Percentiles rank a stretch among this genome's conserved stretches.
phyloP scores from a whole-genome alignment of 495 filamentous ascomycete species.

The Podospora didyma region DNA sequence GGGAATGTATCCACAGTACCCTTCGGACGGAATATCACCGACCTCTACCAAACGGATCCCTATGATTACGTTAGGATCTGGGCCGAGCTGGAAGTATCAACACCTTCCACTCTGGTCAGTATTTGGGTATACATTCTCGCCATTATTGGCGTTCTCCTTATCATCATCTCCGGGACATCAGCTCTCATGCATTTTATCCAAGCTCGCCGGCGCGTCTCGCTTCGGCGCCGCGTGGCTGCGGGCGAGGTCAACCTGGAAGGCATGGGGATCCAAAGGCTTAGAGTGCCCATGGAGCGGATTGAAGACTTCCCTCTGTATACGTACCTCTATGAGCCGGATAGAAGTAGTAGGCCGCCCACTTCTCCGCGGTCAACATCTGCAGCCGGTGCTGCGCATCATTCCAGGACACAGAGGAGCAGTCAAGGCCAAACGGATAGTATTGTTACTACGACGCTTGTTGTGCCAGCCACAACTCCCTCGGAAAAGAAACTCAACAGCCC shows the following conservation, averaged over 20 bases:
- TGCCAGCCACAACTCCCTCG: constrained; percentile 14
- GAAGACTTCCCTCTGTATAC: constrained; percentile 69
- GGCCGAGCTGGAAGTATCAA: constrained; percentile 41
- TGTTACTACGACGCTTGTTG: background rate
- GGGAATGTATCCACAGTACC: constrained; percentile 59
- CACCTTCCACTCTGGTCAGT: constrained; percentile 46
- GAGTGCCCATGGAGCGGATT: constrained; percentile 63
- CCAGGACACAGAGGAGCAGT: constrained; percentile 6
- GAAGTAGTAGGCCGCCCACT: constrained; percentile 7
- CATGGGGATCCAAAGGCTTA: constrained; percentile 71
- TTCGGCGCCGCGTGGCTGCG: constrained; percentile 64
- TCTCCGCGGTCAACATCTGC: constrained; percentile 13
- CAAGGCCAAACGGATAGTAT: background rate
- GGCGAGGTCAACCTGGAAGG: constrained; percentile 80
- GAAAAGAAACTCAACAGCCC: constrained; percentile 11
- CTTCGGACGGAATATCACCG: constrained; percentile 50
- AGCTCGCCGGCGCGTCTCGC: constrained; percentile 55
- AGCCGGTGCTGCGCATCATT: background rate
- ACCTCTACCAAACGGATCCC: constrained; percentile 61
- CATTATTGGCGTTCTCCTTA: constrained; percentile 68
- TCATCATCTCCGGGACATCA: constrained; percentile 60
- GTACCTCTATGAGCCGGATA: constrained; percentile 51
- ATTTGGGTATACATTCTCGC: constrained; percentile 84
- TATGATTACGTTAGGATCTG: constrained; percentile 52
- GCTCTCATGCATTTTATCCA: constrained; percentile 71